A percentile compares a stretch with the other conserved stretches of the same genome.
These are phyloP conservation scores for Phytophthora kernoviae DNA, from an alignment of 352 stramenopile genomes.

Conservation along the genomic window DNA sequence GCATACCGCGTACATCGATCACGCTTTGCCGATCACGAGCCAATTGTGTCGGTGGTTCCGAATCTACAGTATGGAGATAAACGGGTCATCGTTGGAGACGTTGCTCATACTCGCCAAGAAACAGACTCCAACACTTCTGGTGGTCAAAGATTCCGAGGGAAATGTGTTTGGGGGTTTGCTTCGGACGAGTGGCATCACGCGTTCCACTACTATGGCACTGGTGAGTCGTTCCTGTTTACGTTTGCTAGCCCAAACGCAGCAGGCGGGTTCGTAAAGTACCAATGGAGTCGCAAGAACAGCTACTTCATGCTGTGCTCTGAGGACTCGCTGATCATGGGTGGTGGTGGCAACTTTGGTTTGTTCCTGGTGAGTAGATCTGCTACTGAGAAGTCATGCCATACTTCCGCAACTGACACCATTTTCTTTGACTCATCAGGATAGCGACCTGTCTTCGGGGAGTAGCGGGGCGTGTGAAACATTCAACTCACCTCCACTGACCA, in stretches of 20 bases:
- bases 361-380: conserved; percentile 69
- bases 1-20: conserved; percentile 75
- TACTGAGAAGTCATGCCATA: neutral
- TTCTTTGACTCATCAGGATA: conserved; percentile 56
- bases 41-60: conserved; percentile 84
- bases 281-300: conserved; percentile 89
- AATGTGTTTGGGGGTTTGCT: conserved; percentile 88
- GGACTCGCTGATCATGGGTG: conserved; percentile 90
- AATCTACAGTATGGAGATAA: conserved; percentile 77
- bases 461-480: conserved; percentile 90
- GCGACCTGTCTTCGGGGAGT: conserved; percentile 83
- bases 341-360: conserved; percentile 88
- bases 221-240: conserved; percentile 90
- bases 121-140: conserved; percentile 77
- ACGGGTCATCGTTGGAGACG: conserved; percentile 81
- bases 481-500: conserved; percentile 75
- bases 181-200: conserved; percentile 80
- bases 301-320: conserved; percentile 93
- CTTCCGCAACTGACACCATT: conserved; percentile 3
- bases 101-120: conserved; percentile 67
- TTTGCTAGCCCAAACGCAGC: conserved; percentile 52
- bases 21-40: conserved; percentile 74
- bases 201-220: conserved; percentile 89
- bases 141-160: conserved; percentile 77
- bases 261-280: conserved; percentile 71